Percentiles rank a stretch among this genome's conserved stretches.
These are phyloP conservation scores for Lecanicillium sp. DNA, from an alignment of 2,329 filamentous ascomycete species.

Conservation along the genomic window DNA sequence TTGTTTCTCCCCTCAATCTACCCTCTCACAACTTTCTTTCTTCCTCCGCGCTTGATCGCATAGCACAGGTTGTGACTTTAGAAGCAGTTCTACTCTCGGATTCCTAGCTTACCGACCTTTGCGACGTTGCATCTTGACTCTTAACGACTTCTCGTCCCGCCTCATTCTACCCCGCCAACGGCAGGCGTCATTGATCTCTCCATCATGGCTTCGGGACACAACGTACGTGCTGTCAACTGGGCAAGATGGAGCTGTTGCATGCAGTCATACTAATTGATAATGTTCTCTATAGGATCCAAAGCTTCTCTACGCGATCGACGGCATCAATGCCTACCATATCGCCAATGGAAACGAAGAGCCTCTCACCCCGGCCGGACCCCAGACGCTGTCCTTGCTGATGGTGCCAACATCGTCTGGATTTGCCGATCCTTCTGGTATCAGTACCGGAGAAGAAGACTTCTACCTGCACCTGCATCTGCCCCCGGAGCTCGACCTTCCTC, in stretches of 20 bases:
- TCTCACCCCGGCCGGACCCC: constrained; percentile 76
- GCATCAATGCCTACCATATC: constrained; percentile 86
- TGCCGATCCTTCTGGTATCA: constrained; percentile 44
- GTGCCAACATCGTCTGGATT: constrained; percentile 80
- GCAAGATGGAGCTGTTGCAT: too few species aligned
- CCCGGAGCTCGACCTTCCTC: constrained; percentile 84
- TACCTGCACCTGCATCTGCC: constrained; percentile 93
- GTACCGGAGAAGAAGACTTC: constrained; percentile 76
- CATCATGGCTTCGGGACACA: constrained; percentile 36
- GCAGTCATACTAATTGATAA: constrained; percentile 1
- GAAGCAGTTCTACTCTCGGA: too few species aligned
- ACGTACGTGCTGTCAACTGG: constrained; percentile 23
- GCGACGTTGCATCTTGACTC: too few species aligned
- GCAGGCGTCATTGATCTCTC: neutral
- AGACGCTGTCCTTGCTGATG: constrained; percentile 91
- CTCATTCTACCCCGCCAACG: neutral
- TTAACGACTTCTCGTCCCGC: neutral
- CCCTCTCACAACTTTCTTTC: neutral
- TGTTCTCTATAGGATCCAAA: constrained; percentile 44
- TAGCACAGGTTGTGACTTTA: too few species aligned
- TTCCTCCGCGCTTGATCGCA: too few species aligned
- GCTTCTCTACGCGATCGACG: constrained; percentile 64
- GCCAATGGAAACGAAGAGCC: constrained; percentile 76
- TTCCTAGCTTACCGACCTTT: too few species aligned
- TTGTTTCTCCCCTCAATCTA: neutral